phyloP scores from a whole-genome alignment of 495 filamentous ascomycete species.

The Podospora sp. region DNA sequence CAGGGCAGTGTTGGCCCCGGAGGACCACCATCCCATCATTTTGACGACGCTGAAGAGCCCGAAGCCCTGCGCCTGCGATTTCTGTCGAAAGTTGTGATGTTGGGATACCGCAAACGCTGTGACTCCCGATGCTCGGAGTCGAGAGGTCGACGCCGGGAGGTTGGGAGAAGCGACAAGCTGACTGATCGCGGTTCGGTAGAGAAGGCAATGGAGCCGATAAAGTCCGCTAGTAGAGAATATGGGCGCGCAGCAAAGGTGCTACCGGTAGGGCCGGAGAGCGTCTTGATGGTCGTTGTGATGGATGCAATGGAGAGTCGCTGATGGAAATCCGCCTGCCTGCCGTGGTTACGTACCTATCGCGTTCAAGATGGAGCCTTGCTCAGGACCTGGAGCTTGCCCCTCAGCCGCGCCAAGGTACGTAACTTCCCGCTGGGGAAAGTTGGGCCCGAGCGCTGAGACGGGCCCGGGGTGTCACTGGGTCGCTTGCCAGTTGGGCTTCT shows the following conservation, averaged over 20 bases:
- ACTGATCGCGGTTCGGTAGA: neutral
- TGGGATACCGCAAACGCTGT: neutral
- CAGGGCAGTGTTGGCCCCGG: conserved; percentile 72
- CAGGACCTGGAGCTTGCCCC: conserved; percentile 21
- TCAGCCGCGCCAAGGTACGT: conserved; percentile 22
- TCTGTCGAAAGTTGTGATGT: conserved; percentile 8
- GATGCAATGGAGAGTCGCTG: conserved; percentile 11
- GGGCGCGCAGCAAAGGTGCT: neutral
- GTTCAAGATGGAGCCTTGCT: conserved; percentile 22
- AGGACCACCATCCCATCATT: conserved; percentile 92
- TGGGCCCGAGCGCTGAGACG: conserved; percentile 4
- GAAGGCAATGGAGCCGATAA: neutral
- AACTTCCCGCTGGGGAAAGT: neutral
- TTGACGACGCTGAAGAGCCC: conserved; percentile 24
- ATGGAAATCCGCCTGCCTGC: conserved; percentile 25
- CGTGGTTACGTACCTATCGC: conserved; percentile 29
- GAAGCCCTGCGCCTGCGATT: neutral
- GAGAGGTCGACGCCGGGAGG: neutral
- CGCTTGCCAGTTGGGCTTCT: neutral
- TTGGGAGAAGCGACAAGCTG: neutral
- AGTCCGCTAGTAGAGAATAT: neutral
- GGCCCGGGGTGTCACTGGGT: neutral
- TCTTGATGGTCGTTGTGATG: conserved; percentile 20
- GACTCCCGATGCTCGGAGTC: neutral
- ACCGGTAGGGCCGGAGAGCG: conserved; percentile 2